Base-by-base conservation (phyloP, 352 stramenopile species). In the Phytopythium sindhum region DNA sequence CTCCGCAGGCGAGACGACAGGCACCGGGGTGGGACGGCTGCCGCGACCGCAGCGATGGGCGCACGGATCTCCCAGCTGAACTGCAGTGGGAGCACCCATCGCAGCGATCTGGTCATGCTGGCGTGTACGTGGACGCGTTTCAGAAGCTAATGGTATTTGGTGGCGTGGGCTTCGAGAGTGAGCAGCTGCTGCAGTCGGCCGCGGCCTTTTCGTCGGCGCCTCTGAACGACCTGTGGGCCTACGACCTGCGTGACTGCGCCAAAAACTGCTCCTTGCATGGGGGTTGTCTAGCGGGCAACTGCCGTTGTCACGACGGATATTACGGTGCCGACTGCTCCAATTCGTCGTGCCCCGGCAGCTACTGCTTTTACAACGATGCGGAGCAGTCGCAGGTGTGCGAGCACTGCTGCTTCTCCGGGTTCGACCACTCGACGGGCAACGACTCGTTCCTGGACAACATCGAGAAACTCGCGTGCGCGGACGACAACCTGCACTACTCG, bases 311-410 rank as follows among this genome's bases (percentile, higher is more conserved):
- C 63, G 87, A 96, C 57, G 97, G 96, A 17, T 99, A 97, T 70
- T 99, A 98, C 66, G 96, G 97, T n/a, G 65, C 90, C 3, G 97
- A 99, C 70, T 99, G 97, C 71, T 98, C 89, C 12, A 99, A 99
- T 68, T 88, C 84, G 23, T 79, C 91, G 9, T 99, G 96, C 64
- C 95, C 96, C 0, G 97, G 96, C 2, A 96, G 90, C 41, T 98
- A 91, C 33, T 99, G 97, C 65, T 72, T 81, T 29, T 98, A 98
- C 72, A 83, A 98, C 63, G 84, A 96, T 29, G 78, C 80, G 6
- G 85, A 65, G 4, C 79, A 95, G 56, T 61, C 61, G 23, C 93
- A 98, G 70, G 75, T 91, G 4, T 99, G 96, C 73, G 72, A 76
- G 29, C 96, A 99, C 73, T 98, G 95, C 71, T 99, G 96, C 72